These are phyloP conservation scores for Trichoderma koningii DNA, from an alignment of 2,329 filamentous ascomycete species.

Conservation along the genomic window DNA sequence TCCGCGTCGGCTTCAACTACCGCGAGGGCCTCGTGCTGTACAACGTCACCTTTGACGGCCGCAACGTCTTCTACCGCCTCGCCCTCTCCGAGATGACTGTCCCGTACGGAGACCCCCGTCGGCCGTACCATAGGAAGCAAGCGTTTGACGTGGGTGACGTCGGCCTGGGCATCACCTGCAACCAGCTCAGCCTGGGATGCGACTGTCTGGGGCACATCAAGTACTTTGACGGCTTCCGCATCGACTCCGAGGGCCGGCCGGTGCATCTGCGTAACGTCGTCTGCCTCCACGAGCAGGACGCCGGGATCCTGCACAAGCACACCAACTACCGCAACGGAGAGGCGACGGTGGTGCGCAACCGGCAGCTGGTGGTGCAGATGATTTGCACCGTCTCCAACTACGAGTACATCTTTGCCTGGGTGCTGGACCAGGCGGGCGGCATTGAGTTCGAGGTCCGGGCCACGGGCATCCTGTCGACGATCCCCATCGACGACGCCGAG, in stretches of 20 bases:
- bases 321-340: constrained; percentile 65
- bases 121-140: constrained; percentile 68
- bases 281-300: constrained; percentile 71
- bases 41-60: constrained; percentile 66
- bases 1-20: constrained; percentile 69
- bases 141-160: constrained; percentile 73
- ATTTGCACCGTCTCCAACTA: constrained; percentile 72
- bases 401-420: constrained; percentile 60
- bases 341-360: constrained; percentile 60
- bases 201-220: constrained; percentile 71
- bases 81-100: constrained; percentile 71
- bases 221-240: constrained; percentile 60
- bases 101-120: constrained; percentile 66
- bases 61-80: constrained; percentile 68
- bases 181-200: constrained; percentile 68
- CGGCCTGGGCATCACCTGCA: constrained; percentile 66
- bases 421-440: constrained; percentile 63
- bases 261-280: constrained; percentile 59
- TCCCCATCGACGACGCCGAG: constrained; percentile 60
- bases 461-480: constrained; percentile 65
- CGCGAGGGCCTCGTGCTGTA: constrained; percentile 72
- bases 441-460: constrained; percentile 64
- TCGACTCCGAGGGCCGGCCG: constrained; percentile 55
- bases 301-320: constrained; percentile 73
- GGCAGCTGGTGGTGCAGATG: constrained; percentile 67